Evolutionary conservation across 768 basidiomycete species (phyloP), one percentile per base, ranked within the genome.

Genomic region (Suillus variegatus): DNA sequence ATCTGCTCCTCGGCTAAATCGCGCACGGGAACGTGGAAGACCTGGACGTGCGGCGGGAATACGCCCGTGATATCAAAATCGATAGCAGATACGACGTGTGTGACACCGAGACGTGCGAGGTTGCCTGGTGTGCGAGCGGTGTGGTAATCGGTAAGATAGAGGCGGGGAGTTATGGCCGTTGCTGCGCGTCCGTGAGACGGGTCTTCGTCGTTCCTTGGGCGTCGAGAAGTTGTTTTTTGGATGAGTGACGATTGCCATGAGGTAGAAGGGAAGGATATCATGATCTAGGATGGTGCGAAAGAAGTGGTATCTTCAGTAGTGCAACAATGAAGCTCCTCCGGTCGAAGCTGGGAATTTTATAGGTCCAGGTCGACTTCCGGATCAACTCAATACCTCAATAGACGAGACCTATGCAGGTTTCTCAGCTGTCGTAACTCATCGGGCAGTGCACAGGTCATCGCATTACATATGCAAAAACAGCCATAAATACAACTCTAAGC

Each of bases 1-100:
- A 89, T 82, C 67, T 88, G 74, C 36, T 73, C 72, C 56, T 75
- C 71, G 1, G 72, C 58, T 20, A 72, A 71, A 72, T 89, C 87
- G 47, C 73, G 72, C 36, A 88, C 66, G 14, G 77, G 71, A 46
- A 94, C 80, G 67, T 87, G 88, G 65, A 93, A 74, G 28, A 71
- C 77, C 25, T 76, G 74, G 63, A 91, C 81, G 2, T 25, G 64
- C 16, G 64, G 60, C 10, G 70, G 71, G 25, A 78, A 74, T 12
- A 69, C 68, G 54, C 56, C 64, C 46, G 68, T 60, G 47, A 75
- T 32, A 22, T 77, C 76, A 43, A 76, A 68, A 64, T 92, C 89
- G 55, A 92, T 66, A 40, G 88, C 82, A 32, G 88, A 89, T 35
- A 93, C 75, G 66, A 93, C 78, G 76, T 93, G 92, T 1, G 92